Evolutionary conservation across 2,329 filamentous ascomycete genomes (phyloP).

Genomic region (Venturia asperata): DNA sequence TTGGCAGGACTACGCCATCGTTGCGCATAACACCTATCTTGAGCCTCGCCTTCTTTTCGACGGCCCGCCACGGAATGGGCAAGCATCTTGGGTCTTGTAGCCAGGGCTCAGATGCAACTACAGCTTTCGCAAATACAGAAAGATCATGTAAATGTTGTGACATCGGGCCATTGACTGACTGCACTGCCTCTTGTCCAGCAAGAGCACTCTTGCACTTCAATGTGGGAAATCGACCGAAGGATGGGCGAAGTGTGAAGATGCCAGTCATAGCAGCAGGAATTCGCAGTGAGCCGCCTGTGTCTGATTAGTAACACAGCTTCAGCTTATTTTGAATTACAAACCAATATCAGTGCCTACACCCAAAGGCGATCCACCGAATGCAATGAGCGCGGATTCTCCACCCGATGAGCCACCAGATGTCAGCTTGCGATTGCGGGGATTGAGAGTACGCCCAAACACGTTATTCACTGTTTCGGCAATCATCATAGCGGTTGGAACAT

Average conservation of each 20-base stretch:
- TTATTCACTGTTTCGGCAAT: constrained; percentile 62
- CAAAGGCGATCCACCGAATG: constrained; percentile 50
- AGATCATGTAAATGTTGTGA: constrained; percentile 49
- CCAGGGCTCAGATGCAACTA: constrained; percentile 45
- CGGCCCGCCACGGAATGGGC: constrained; percentile 47
- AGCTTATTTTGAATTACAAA: not conserved
- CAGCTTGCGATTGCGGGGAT: constrained; percentile 52
- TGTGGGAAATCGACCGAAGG: constrained; percentile 55
- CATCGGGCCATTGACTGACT: constrained; percentile 58
- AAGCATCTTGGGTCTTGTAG: constrained; percentile 45
- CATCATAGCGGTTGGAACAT: constrained; percentile 64
- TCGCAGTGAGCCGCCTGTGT: constrained; percentile 45
- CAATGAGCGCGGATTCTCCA: constrained; percentile 58
- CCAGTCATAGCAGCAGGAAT: constrained; percentile 52
- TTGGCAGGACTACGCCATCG: constrained; percentile 23
- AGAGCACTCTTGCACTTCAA: constrained; percentile 48
- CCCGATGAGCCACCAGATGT: constrained; percentile 61
- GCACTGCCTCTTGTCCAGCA: constrained; percentile 58
- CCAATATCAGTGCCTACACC: constrained; percentile 61
- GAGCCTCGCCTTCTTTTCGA: constrained; percentile 32
- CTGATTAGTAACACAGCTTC: not conserved
- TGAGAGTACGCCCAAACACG: constrained; percentile 55
- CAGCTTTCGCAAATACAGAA: constrained; percentile 35
- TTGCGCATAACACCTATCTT: constrained; percentile 24
- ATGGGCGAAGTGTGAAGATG: constrained; percentile 51